A percentile compares a stretch with the other conserved stretches of the same genome.
phyloP scores from a whole-genome alignment of 148 eudicot species.

The Heliosperma pusillum region DNA sequence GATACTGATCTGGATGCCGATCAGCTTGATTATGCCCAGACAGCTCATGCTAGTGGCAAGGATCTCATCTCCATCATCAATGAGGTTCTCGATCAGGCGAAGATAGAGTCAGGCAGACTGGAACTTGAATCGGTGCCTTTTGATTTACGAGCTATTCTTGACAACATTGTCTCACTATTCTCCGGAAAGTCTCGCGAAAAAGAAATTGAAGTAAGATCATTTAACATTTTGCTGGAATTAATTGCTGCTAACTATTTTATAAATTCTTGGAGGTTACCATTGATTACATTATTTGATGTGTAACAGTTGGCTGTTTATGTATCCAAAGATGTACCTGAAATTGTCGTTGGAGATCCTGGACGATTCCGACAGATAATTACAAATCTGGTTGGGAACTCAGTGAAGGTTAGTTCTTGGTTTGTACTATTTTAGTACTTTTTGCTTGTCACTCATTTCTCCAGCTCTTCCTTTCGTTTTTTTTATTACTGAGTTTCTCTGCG shows the following conservation, averaged over 20 bases:
- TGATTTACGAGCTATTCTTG: slow-evolving; percentile 72
- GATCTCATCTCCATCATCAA: slow-evolving; percentile 77
- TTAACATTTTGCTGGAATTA: background rate
- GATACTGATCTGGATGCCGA: slow-evolving; percentile 64
- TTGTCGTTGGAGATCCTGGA: slow-evolving; percentile 82
- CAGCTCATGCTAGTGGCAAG: slow-evolving; percentile 83
- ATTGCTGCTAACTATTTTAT: background rate
- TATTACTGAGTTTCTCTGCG: too few relatives aligned
- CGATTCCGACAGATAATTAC: slow-evolving; percentile 84
- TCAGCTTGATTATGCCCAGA: slow-evolving; percentile 72
- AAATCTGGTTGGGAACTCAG: slow-evolving; percentile 92
- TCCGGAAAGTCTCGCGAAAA: slow-evolving; percentile 71
- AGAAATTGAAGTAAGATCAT: slow-evolving; percentile 60
- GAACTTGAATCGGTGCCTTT: slow-evolving; percentile 88
- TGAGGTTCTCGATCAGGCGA: slow-evolving; percentile 92
- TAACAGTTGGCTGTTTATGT: slow-evolving; percentile 84
- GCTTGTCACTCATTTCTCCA: background rate
- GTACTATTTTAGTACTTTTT: background rate
- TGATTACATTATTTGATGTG: slow-evolving; percentile 19
- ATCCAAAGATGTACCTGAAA: slow-evolving; percentile 67
- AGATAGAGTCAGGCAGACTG: slow-evolving; percentile 93
- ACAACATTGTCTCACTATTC: slow-evolving; percentile 67
- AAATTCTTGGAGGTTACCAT: slow-evolving; percentile 4
- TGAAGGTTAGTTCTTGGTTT: slow-evolving; percentile 49
- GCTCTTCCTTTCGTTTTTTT: background rate